Conservation (phyloP, 2,329 filamentous ascomycete species). For the Torrubiellomyces zombiae region DNA sequence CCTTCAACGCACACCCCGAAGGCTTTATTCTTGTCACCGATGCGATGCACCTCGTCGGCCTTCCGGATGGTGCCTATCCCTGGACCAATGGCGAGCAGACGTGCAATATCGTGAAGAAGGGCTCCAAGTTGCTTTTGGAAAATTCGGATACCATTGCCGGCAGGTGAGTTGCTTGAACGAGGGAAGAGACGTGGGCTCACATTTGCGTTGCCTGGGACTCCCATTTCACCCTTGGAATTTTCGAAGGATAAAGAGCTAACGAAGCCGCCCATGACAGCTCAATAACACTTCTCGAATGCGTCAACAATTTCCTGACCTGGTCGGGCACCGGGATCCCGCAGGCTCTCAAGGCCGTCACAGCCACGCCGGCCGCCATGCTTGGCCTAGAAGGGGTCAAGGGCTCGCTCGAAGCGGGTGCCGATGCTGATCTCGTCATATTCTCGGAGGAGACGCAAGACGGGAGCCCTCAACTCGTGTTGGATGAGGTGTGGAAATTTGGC, state of each 20-base stretch:
- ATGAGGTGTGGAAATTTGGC: conserved; percentile 71
- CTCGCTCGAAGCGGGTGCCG: conserved; percentile 40
- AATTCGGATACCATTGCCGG: conserved; percentile 67
- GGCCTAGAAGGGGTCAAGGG: conserved; percentile 53
- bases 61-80: conserved; percentile 69
- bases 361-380: conserved; percentile 63
- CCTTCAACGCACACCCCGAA: conserved; percentile 68
- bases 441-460: conserved; percentile 33
- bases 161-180: conserved; percentile 43
- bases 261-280: conserved; percentile 30
- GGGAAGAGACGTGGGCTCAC: no score
- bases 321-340: conserved; percentile 50
- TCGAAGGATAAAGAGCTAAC: conserved; percentile 2
- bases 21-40: conserved; percentile 85
- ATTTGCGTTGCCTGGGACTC: not conserved
- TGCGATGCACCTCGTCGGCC: conserved; percentile 73
- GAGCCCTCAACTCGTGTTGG: conserved; percentile 39
- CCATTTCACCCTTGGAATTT: not conserved
- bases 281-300: conserved; percentile 62
- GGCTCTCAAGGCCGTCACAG: conserved; percentile 56
- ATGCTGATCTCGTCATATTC: conserved; percentile 55
- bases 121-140: conserved; percentile 56
- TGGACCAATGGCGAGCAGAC: conserved; percentile 60
- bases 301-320: conserved; percentile 68
- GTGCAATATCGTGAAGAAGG: conserved; percentile 50